Evolutionary conservation across 2,329 filamentous ascomycete species (phyloP), one percentile per base, ranked within the genome.

Genomic region (Nemania sp.): DNA sequence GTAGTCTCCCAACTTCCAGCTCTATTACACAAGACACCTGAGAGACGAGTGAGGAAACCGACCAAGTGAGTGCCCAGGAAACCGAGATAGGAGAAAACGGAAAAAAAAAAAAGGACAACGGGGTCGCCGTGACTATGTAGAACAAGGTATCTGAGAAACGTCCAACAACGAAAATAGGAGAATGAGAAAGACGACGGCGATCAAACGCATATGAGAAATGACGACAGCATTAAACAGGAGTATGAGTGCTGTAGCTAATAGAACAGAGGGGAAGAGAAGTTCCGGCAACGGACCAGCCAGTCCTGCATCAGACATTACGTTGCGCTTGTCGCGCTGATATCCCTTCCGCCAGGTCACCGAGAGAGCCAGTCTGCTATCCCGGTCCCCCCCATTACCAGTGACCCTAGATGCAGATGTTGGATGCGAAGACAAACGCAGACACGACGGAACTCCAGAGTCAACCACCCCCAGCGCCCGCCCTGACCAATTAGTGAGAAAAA

Each of bases 101-200:
- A 51, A 63, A 42, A 31, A 56, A 50, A 31, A 44, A 47, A 51
- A 63, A 24, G 31, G 58, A 50, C 44, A 58, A 45, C 39, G 51
- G 36, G n/a, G 30, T 15, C 26, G 50, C 28, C 46, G 45, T 42
- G 22, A 61, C 50, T 79, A 78, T 79, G 79, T 81, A 75, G 78
- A 81, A 82, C 79, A 82, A 82, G 79, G 80, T 81, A 81, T 81
- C 77, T 77, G 76, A 73, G 68, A 44, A 34, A 33, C 11, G 31
- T 72, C 66, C 64, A 60, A 61, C 52, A 49, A 61, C 42, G 49
- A 63, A 40, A 24, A 17, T 6, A 26, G 20, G 19, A 28, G 9
- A 36, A n/a, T 2, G 12, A 51, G 8, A 19, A 33, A 9, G 44
- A 26, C n/a, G 14, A n/a, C n/a, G n/a, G n/a, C n/a, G 19, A 24